Evolutionary conservation across 768 basidiomycete species (phyloP).

Genomic region (Suillus paluster): DNA sequence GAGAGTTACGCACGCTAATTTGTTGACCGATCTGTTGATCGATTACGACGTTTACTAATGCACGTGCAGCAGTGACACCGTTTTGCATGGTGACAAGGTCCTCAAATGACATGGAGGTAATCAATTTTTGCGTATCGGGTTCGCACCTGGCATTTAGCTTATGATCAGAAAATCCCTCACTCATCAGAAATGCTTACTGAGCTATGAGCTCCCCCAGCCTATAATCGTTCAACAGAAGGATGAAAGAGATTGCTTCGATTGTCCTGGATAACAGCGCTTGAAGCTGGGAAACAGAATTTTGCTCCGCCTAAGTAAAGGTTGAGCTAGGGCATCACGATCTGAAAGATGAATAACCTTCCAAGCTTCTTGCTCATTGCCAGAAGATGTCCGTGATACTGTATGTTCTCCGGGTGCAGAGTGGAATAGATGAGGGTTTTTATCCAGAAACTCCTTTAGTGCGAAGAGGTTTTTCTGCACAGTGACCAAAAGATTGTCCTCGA

Average conservation of each 20-base stretch:
- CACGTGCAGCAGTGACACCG: constrained; percentile 87
- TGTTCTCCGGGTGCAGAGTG: constrained; percentile 78
- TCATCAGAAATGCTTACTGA: constrained; percentile 52
- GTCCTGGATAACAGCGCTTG: constrained; percentile 77
- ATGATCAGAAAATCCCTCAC: constrained; percentile 1
- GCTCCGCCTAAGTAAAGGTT: constrained; percentile 64
- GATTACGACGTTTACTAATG: constrained; percentile 93
- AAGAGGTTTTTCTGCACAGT: constrained; percentile 81
- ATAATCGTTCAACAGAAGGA: constrained; percentile 92
- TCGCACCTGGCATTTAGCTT: constrained; percentile 61
- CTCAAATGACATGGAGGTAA: constrained; percentile 79
- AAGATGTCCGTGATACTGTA: constrained; percentile 54
- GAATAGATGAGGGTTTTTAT: constrained; percentile 85
- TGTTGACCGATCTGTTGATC: constrained; percentile 98
- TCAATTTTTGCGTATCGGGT: constrained; percentile 66
- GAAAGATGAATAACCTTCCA: constrained; percentile 65
- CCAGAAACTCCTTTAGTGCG: constrained; percentile 75
- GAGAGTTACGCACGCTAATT: constrained; percentile 68
- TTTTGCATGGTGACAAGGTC: constrained; percentile 83
- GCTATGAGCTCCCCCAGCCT: constrained; percentile 82
- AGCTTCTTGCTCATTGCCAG: constrained; percentile 79
- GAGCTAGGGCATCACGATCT: constrained; percentile 9
- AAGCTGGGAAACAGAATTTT: constrained; percentile 79
- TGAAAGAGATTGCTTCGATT: constrained; percentile 93
- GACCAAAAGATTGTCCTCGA: constrained; percentile 65